Conservation (phyloP, 768 basidiomycete genomes). For the Lactarius indigo region DNA sequence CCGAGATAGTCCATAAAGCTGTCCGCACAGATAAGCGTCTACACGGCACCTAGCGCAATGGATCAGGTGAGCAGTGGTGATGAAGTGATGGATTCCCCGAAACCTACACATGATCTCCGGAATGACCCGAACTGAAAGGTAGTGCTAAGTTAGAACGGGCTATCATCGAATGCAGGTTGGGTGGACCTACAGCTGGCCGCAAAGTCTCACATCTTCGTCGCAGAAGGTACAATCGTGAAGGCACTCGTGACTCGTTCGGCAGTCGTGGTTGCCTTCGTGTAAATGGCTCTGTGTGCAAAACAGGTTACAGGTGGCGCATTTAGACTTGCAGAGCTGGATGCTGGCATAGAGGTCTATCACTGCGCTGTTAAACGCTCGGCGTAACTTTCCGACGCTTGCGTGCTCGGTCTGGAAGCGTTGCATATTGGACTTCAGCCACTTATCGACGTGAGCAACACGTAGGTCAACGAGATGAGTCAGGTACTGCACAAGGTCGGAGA, state of each 20-base stretch:
- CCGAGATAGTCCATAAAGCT: conserved; percentile 43
- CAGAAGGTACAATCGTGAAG: conserved; percentile 42
- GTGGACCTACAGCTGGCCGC: conserved; percentile 46
- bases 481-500: conserved; percentile 36
- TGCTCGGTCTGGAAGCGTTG: conserved; percentile 43
- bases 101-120: conserved; percentile 49
- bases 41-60: conserved; percentile 42
- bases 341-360: conserved; percentile 45
- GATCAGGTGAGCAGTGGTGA: conserved; percentile 25
- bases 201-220: conserved; percentile 35
- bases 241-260: conserved; percentile 49
- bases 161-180: not conserved
- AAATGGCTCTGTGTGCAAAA: conserved; percentile 44
- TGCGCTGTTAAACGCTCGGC: conserved; percentile 42
- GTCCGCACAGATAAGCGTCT: conserved; percentile 51
- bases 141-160: not conserved
- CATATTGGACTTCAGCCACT: conserved; percentile 51
- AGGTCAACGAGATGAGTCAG: conserved; percentile 40
- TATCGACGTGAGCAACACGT: conserved; percentile 45
- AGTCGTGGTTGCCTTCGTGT: conserved; percentile 49
- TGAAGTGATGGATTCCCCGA: not conserved
- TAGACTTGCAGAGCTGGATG: conserved; percentile 47
- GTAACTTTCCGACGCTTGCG: conserved; percentile 45
- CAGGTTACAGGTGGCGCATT: conserved; percentile 48
- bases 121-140: conserved; percentile 52